Conservation (phyloP, 2,329 filamentous ascomycete species). For the Escovopsis sp. region DNA sequence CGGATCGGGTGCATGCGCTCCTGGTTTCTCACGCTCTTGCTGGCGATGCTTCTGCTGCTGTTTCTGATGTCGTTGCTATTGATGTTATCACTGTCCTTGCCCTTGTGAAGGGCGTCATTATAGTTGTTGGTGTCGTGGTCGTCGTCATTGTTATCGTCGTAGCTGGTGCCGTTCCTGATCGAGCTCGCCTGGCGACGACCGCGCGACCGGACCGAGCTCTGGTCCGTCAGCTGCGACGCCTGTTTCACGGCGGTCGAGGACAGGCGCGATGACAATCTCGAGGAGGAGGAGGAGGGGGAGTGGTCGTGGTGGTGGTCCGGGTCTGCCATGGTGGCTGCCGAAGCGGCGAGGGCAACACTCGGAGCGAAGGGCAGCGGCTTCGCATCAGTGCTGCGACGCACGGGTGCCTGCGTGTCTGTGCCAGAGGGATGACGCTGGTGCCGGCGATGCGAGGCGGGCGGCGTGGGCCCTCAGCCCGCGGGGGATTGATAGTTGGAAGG, state of each 20-base stretch:
- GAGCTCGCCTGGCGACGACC: constrained; percentile 31
- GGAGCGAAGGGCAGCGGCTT: constrained; percentile 11
- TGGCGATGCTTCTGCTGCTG: too few relatives aligned
- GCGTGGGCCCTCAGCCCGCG: neutral
- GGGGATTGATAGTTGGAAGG: neutral
- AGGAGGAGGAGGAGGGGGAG: constrained; percentile 9
- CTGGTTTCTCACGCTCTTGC: neutral
- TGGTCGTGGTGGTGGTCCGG: constrained; percentile 4
- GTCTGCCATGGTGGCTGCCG: constrained; percentile 23
- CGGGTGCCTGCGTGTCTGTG: neutral
- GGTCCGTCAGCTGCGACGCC: constrained; percentile 26
- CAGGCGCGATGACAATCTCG: constrained; percentile 21
- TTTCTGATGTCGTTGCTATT: too few relatives aligned
- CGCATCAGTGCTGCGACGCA: constrained; percentile 17
- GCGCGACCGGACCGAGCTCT: constrained; percentile 31
- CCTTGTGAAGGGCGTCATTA: too few relatives aligned
- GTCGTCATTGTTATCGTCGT: neutral
- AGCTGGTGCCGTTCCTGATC: constrained; percentile 5
- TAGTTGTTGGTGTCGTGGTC: too few relatives aligned
- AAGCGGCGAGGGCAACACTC: constrained; percentile 18
- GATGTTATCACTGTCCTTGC: too few relatives aligned
- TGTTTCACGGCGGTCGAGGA: constrained; percentile 32
- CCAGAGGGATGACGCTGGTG: neutral
- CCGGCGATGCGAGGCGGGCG: neutral
- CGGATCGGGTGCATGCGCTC: neutral